phyloP scores from a whole-genome alignment of 1,139 yeast species.

The Yamadazyma atlantica region DNA sequence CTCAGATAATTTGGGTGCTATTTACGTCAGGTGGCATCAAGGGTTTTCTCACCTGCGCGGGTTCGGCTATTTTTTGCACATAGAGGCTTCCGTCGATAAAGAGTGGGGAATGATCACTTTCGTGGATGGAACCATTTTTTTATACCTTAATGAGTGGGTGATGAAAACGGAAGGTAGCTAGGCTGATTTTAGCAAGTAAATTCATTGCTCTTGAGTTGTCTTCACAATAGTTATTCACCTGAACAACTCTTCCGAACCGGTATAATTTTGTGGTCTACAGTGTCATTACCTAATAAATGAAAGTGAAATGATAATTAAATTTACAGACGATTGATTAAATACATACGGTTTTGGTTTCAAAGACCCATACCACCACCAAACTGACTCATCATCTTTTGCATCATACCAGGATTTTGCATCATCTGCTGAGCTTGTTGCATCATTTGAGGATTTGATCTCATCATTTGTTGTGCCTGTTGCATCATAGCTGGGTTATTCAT shows the following conservation, averaged over 20 bases:
- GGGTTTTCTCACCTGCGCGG: not conserved
- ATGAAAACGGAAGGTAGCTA: too few species aligned
- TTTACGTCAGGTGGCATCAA: not conserved
- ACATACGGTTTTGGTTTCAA: not conserved
- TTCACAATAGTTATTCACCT: too few species aligned
- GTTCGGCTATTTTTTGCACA: not conserved
- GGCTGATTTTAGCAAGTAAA: too few species aligned
- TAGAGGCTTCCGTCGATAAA: not conserved
- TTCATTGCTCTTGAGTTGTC: too few species aligned
- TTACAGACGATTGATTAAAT: not conserved
- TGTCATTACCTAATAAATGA: too few species aligned
- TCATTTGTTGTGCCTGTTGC: slow-evolving; percentile 53
- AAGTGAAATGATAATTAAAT: too few species aligned
- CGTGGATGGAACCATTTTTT: not conserved
- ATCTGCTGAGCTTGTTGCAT: slow-evolving; percentile 59
- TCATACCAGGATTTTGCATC: slow-evolving; percentile 57
- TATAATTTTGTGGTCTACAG: too few species aligned
- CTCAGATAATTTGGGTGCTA: too few species aligned
- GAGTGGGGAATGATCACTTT: not conserved
- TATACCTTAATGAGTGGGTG: too few species aligned
- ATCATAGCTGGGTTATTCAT: slow-evolving; percentile 48
- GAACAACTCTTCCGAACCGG: too few species aligned
- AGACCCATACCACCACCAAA: slow-evolving; percentile 24
- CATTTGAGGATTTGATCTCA: slow-evolving; percentile 73
- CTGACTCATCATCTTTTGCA: slow-evolving; percentile 79